A percentile compares a stretch with the other conserved stretches of the same genome.
phyloP scores from a whole-genome alignment of 1,284 basidiomycete species.

The Microbotryum violaceum region DNA sequence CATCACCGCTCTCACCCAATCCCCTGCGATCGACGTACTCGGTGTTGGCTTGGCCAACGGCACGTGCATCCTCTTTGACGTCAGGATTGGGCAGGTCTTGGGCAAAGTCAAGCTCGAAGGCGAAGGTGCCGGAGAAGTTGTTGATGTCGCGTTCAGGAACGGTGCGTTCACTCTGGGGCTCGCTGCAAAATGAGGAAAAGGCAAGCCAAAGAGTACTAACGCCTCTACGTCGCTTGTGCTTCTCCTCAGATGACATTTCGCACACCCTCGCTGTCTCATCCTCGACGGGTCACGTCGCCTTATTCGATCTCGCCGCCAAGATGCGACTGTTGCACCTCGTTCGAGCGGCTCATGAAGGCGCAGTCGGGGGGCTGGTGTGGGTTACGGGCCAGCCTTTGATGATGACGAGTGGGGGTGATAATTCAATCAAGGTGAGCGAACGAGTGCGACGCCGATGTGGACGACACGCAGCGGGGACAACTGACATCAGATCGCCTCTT shows the following conservation, averaged over 20 bases:
- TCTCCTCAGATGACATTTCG: slow-evolving; percentile 18
- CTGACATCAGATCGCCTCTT: slow-evolving; percentile 77
- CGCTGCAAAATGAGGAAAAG: not conserved
- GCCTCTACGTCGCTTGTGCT: not conserved
- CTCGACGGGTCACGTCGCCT: slow-evolving; percentile 73
- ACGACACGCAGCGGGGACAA: slow-evolving; percentile 71
- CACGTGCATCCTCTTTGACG: slow-evolving; percentile 78
- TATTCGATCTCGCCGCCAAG: slow-evolving; percentile 67
- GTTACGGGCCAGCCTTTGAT: slow-evolving; percentile 81
- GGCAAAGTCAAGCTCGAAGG: slow-evolving; percentile 77
- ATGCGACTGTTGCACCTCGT: slow-evolving; percentile 70
- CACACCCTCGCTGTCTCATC: slow-evolving; percentile 72
- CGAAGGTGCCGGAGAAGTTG: slow-evolving; percentile 57
- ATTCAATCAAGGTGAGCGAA: slow-evolving; percentile 70
- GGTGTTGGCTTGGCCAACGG: slow-evolving; percentile 85
- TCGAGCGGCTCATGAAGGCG: slow-evolving; percentile 75
- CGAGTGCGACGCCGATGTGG: slow-evolving; percentile 50
- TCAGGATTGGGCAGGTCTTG: slow-evolving; percentile 77
- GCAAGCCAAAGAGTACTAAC: not conserved
- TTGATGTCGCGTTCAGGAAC: slow-evolving; percentile 74
- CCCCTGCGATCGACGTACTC: slow-evolving; percentile 91
- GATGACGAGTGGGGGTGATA: slow-evolving; percentile 80
- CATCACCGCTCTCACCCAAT: slow-evolving; percentile 75
- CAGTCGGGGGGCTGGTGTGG: slow-evolving; percentile 75
- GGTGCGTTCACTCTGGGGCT: slow-evolving; percentile 49